phyloP scores from a whole-genome alignment of 345 rosid genomes.

The Hibiscus mutabilis region DNA sequence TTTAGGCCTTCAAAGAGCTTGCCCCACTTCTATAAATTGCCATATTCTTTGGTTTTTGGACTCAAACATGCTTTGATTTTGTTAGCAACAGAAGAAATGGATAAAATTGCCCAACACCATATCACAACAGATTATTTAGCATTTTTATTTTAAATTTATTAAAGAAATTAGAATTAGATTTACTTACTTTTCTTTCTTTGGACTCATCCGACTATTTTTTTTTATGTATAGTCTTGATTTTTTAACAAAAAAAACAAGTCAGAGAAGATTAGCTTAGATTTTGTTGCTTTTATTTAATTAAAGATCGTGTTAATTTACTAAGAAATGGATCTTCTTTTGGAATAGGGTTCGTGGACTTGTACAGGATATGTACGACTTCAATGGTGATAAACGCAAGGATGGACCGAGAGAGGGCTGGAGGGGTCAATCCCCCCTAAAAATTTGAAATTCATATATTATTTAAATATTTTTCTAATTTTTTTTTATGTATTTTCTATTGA shows the following conservation, averaged over 20 bases:
- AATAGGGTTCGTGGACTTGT: no score
- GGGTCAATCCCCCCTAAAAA: no score
- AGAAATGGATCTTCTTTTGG: conserved; percentile 28
- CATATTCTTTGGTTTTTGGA: no score
- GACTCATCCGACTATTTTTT: not conserved
- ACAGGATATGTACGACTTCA: conserved; percentile 88
- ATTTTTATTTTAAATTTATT: not conserved
- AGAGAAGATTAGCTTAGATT: not conserved
- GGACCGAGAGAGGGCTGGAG: no score
- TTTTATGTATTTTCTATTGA: no score
- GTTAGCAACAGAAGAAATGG: no score
- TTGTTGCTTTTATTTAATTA: not conserved
- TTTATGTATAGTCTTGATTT: not conserved
- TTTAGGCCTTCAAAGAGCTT: no score
- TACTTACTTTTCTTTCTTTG: not conserved
- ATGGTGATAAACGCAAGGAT: no score
- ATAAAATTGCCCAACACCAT: not conserved
- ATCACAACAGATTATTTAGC: not conserved
- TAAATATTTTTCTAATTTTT: no score
- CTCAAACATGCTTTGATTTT: no score
- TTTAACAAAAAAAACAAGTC: not conserved
- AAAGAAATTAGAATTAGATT: not conserved
- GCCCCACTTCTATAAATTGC: no score
- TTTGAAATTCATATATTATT: no score
- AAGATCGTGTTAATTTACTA: not conserved